Evolutionary conservation across 1,284 basidiomycete species (phyloP), one percentile per base, ranked within the genome.

Genomic region (Neonothopanus nambi): DNA sequence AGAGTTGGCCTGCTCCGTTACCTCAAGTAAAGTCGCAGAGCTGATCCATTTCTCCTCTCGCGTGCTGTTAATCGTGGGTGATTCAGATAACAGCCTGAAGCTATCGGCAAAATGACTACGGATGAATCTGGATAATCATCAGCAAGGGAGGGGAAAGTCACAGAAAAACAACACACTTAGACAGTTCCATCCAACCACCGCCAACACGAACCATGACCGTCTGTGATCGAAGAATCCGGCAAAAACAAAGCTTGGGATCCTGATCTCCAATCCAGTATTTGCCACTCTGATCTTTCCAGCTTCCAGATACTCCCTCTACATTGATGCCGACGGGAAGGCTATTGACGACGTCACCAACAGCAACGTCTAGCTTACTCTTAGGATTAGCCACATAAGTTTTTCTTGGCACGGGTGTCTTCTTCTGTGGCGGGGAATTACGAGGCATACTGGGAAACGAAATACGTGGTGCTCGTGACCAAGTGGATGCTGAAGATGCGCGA

Each of bases 161-260:
- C 21, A 39, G 30, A 40, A 39, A 8, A 20, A 47, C 23, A 37
- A 76, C 85, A 55, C 67, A 93, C 92, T 85, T 93, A 11, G 91
- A 92, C 54, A 96, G 71, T 68, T 95, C 93, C 51, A 84, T 76
- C 94, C 94, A 96, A n/a, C 94, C 94, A 42, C 94, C 94, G 26
- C 94, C 93, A 15, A 95, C 91, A 56, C 93, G 84, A 38, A 97
- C 93, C 94, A 97, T 96, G 57, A 96, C 94, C 0, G 90, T 95
- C 61, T 92, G 88, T 3, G 90, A 93, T n/a, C 92, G 84, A 33
- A 96, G 71, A 52, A 96, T 95, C 18, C 94, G 82, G 68, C 93
- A 95, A 67, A 95, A 96, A 68, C 91, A 93, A 17, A 95, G 75
- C 66, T 87, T 93, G 1, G 93, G 84, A 48, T 93, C 89, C 58